A percentile compares a stretch with the other conserved stretches of the same genome.
Evolutionary conservation across 495 filamentous ascomycete genomes (phyloP).

Genomic region (Aspergillus bridgeri): DNA sequence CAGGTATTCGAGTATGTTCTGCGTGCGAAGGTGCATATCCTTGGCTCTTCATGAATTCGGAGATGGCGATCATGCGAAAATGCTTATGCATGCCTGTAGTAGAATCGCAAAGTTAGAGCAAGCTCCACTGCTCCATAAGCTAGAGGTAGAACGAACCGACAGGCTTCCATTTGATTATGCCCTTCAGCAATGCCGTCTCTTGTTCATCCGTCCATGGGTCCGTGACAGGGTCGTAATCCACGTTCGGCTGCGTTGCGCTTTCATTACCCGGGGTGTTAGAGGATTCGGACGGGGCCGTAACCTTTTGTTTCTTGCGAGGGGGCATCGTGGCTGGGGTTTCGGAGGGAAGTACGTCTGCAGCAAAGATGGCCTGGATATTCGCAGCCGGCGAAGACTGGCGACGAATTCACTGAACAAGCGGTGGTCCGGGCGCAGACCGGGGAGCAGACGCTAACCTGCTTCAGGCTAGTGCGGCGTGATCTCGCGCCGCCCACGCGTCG

Average conservation of each 20-base stretch:
- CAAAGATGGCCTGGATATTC: not conserved
- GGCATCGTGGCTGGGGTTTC: conserved; percentile 53
- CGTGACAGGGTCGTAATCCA: conserved; percentile 47
- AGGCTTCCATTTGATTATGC: conserved; percentile 87
- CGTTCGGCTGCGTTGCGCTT: conserved; percentile 28
- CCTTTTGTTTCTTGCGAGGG: conserved; percentile 61
- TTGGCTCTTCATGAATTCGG: conserved; percentile 79
- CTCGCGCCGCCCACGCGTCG: conserved; percentile 25
- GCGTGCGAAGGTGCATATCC: conserved; percentile 66
- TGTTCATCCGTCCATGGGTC: conserved; percentile 96
- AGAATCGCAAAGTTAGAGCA: conserved; percentile 6
- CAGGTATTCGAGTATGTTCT: conserved; percentile 80
- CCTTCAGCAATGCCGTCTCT: conserved; percentile 86
- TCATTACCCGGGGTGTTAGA: conserved; percentile 36
- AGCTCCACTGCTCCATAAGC: not conserved
- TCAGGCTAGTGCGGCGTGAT: conserved; percentile 18
- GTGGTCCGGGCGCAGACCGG: conserved; percentile 30
- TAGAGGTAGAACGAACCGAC: conserved; percentile 58
- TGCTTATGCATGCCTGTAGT: conserved; percentile 88
- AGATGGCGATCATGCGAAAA: conserved; percentile 90
- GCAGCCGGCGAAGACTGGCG: conserved; percentile 4
- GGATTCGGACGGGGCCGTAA: conserved; percentile 40
- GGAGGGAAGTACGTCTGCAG: not conserved
- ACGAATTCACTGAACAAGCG: conserved; percentile 24
- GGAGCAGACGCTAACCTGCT: conserved; percentile 12